Evolutionary conservation across 192 early-diverging fungal genomes (phyloP).

Genomic region (Coemansia sp.): DNA sequence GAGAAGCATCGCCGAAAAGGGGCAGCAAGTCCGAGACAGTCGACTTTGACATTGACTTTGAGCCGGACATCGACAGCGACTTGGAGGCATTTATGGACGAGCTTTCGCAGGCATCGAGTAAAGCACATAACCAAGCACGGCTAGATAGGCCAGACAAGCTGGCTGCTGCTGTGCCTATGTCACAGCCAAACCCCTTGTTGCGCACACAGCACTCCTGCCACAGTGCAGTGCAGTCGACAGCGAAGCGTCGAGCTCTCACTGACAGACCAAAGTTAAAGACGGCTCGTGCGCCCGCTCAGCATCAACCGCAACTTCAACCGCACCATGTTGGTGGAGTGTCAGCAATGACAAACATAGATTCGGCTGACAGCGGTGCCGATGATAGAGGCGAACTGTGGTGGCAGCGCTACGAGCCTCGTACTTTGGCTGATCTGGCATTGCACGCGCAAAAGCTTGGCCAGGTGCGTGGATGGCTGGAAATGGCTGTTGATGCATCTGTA

Average conservation of each 20-base stretch:
- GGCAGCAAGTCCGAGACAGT: background rate
- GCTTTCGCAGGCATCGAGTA: slow-evolving; percentile 3
- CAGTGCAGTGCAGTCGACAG: background rate
- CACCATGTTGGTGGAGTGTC: background rate
- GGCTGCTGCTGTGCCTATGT: background rate
- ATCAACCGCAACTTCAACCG: background rate
- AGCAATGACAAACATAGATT: background rate
- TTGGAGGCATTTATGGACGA: slow-evolving; percentile 37
- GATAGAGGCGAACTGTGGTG: slow-evolving; percentile 35
- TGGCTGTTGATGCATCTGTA: slow-evolving; percentile 17
- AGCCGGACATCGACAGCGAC: slow-evolving; percentile 35
- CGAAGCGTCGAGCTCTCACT: slow-evolving; percentile 26
- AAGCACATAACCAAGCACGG: background rate
- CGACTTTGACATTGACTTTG: slow-evolving; percentile 16
- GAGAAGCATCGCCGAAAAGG: slow-evolving; percentile 1
- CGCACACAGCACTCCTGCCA: background rate
- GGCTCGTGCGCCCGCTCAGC: background rate
- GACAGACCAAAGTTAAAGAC: slow-evolving; percentile 28
- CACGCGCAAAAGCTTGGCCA: slow-evolving; percentile 50
- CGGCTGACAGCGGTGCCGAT: background rate
- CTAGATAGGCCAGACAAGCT: background rate
- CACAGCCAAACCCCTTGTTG: background rate
- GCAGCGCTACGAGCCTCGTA: slow-evolving; percentile 35
- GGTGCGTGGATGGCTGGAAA: slow-evolving; percentile 57
- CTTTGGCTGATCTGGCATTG: slow-evolving; percentile 47